phyloP scores from a whole-genome alignment of 129 eudicot genomes.

The Arctium lappa region DNA sequence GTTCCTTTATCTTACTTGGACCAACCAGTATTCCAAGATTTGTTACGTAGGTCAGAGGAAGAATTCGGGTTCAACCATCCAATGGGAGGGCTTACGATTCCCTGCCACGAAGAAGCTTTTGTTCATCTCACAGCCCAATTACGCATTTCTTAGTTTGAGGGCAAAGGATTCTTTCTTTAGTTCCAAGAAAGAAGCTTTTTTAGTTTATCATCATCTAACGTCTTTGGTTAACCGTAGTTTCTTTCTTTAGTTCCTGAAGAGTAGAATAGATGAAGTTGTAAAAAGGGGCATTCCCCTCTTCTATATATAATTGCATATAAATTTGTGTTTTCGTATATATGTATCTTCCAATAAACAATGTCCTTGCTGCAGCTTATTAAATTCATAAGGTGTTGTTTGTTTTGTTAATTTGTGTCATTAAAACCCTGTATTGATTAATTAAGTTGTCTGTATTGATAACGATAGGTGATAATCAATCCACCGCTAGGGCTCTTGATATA shows the following conservation, averaged over 20 bases:
- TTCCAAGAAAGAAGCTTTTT: too few species aligned
- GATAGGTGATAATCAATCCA: not conserved
- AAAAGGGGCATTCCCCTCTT: not conserved
- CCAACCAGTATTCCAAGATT: slow-evolving; percentile 42
- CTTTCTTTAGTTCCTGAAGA: not conserved
- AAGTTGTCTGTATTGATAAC: not conserved
- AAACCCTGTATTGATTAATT: too few species aligned
- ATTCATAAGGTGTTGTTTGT: not conserved
- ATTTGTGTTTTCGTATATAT: not conserved
- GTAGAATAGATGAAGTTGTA: not conserved
- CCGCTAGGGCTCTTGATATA: not conserved
- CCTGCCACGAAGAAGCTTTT: slow-evolving; percentile 41
- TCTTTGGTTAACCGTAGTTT: not conserved
- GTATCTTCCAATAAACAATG: not conserved
- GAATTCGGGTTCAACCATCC: slow-evolving; percentile 42
- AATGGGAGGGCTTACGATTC: slow-evolving; percentile 52
- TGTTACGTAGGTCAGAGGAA: slow-evolving; percentile 39
- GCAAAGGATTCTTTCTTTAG: not conserved
- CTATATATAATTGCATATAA: not conserved
- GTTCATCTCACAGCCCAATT: slow-evolving; percentile 24
- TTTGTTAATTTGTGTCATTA: too few species aligned
- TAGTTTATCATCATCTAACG: not conserved
- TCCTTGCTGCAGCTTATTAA: not conserved
- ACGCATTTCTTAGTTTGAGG: slow-evolving; percentile 6
- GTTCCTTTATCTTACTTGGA: slow-evolving; percentile 48